These are phyloP conservation scores for Telfairia occidentalis DNA, from an alignment of 331 rosid genomes.

Conservation along the genomic window DNA sequence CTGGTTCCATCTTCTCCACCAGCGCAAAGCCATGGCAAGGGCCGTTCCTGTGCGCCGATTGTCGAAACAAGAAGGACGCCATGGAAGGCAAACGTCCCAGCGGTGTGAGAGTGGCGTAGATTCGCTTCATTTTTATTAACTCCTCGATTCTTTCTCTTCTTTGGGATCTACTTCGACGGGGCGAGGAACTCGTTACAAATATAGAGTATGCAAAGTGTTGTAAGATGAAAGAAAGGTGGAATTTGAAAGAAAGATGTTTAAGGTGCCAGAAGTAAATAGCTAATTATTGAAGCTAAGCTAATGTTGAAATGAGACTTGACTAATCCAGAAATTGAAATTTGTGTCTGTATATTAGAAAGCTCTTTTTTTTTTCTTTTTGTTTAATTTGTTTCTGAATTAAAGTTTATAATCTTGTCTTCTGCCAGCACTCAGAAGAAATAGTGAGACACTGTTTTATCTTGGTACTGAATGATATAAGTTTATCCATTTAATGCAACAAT, in stretches of 20 bases:
- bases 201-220: background rate
- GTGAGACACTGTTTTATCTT: background rate
- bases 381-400: background rate
- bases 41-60: constrained; percentile 74
- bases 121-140: constrained; percentile 2
- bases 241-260: background rate
- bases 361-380: background rate
- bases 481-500: background rate
- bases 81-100: constrained; percentile 97
- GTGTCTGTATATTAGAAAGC: constrained; percentile 9
- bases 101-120: constrained; percentile 68
- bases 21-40: constrained; percentile 96
- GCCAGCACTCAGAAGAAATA: background rate
- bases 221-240: background rate
- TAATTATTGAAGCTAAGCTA: constrained; percentile 7
- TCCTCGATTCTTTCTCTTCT: constrained; percentile 4
- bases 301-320: background rate
- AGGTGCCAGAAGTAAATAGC: background rate
- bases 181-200: background rate
- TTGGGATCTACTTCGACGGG: background rate
- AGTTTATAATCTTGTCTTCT: background rate
- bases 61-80: constrained; percentile 85
- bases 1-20: constrained; percentile 77
- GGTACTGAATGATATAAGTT: background rate
- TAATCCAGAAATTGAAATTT: background rate